A percentile compares a stretch with the other conserved stretches of the same genome.
phyloP scores from a whole-genome alignment of 805 yeast genomes.

The Starmerella floris region DNA sequence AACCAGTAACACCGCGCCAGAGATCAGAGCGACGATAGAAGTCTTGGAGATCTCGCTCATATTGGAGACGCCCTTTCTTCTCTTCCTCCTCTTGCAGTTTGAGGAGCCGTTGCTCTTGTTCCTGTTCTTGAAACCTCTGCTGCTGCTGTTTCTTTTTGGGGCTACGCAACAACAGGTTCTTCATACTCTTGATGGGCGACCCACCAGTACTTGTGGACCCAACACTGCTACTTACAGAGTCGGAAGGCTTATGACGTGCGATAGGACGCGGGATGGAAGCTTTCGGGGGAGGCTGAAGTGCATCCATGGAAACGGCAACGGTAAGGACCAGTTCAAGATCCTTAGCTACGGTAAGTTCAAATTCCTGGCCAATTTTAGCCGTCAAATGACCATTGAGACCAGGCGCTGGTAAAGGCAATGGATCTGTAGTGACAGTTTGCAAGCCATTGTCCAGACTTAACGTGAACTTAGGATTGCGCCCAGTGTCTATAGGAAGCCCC shows the following conservation, averaged over 20 bases:
- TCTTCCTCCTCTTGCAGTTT: slow-evolving; percentile 2
- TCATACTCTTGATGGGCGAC: slow-evolving; percentile 12
- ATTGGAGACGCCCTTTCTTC: slow-evolving; percentile 4
- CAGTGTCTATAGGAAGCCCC: slow-evolving; percentile 20
- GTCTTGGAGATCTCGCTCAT: slow-evolving; percentile 15
- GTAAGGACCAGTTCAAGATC: slow-evolving; percentile 56
- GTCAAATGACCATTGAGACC: slow-evolving; percentile 12
- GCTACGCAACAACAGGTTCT: slow-evolving; percentile 21
- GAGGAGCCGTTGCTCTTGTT: neutral
- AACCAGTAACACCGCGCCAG: slow-evolving; percentile 52
- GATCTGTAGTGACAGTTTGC: slow-evolving; percentile 22
- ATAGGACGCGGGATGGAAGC: slow-evolving; percentile 10
- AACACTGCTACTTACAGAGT: slow-evolving; percentile 2
- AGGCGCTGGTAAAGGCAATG: slow-evolving; percentile 17
- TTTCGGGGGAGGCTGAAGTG: slow-evolving; percentile 31
- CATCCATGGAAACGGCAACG: slow-evolving; percentile 39
- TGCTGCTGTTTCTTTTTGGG: slow-evolving; percentile 17
- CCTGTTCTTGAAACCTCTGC: slow-evolving; percentile 1
- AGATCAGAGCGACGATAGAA: slow-evolving; percentile 27
- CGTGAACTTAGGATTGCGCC: slow-evolving; percentile 21
- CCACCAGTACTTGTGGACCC: neutral
- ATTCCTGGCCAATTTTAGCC: slow-evolving; percentile 41
- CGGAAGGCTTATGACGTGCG: slow-evolving; percentile 1
- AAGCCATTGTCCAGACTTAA: slow-evolving; percentile 23
- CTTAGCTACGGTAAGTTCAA: slow-evolving; percentile 56